Evolutionary conservation across 768 basidiomycete species (phyloP), one percentile per base, ranked within the genome.

Genomic region (Tephrocybe sp.): DNA sequence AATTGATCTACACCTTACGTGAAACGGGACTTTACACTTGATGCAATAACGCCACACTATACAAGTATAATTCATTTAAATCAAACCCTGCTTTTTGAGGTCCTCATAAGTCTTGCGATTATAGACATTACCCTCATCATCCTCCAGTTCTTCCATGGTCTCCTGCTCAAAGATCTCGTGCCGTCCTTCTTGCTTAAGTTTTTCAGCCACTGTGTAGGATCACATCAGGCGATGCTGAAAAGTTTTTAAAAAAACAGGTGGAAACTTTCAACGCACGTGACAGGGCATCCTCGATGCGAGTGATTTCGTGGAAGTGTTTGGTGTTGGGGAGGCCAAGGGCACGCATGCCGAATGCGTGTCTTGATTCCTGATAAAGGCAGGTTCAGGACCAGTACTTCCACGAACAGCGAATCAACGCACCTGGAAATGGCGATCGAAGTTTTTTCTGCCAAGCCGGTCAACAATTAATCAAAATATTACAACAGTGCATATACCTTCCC

Each of bases 261-360:
- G 21, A 36, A 34, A 25, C 45, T 27, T 9, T 40, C 9, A 23
- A 84, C 93, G 58, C 64, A 97, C 95, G 74, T 25, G 93, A 82
- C 48, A 99, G 81, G 0, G 94, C 97, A 72, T 99, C 97, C 61
- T 94, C 90, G 56, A 99, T 99, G 44, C 87, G 83, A 21, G 94
- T 98, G 52, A 99, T 97, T 69, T 97, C 97, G 63, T 97, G 94
- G 76, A 98, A 99, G 69, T 99, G 97, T 68, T 95, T 97, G 2
- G 95, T 98, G 57, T 97, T 97, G 1, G 97, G 97, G 49, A 99
- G 76, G 29, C 97, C 97, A 23, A 99, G 78, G 10, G 95, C 94
- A 41, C 93, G 86, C 93, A 99, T 97, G 19, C 94, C 97, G 58
- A 97, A 98, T 1, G 97, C 91, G 69, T 99, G 97, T 47, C 94